Evolutionary conservation across 2,329 filamentous ascomycete species (phyloP), one percentile per base, ranked within the genome.

Genomic region (Macrophomina tecta): DNA sequence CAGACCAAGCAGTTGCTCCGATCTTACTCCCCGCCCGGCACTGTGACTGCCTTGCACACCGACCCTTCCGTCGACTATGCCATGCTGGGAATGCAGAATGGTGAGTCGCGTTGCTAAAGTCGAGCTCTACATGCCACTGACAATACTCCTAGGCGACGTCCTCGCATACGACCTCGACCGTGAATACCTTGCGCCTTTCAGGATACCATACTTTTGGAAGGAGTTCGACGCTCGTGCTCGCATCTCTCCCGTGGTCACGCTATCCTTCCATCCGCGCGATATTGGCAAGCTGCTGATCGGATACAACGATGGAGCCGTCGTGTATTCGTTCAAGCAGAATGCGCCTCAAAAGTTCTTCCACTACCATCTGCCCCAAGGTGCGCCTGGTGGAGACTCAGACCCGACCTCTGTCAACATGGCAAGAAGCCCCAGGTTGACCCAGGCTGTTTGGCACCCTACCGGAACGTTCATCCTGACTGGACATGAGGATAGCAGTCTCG

Each of bases 281-380:
- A 92, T 98, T 70, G 95, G 95, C 4, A 93, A 93, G 73, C 83
- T 99, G 32, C 81, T 99, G 67, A 91, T 99, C 67, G 94, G 91
- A n/a, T 99, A 98, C 77, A 88, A 88, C 0, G 88, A 94, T 71
- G 95, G 95, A 14, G 93, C 92, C 5, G 92, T 92, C 55, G 86
- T 95, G 68, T 99, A 96, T 79, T 96, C 93, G 2, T 96, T 99
- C 84, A 98, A 99, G 81, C 91, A 96, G 77, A 94, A 93, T 74
- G 86, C 89, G 68, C 85, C 92, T 0, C 82, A 89, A 55, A 90
- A 91, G 69, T 96, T 89, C 79, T 93, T 97, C 73, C 86, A 94
- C 70, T 98, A 98, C 77, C 85, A 90, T 67, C 78, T 98, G 3
- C 92, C 93, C 0, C 84, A 87, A 11, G 93, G 94, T 16, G 94